Evolutionary conservation across 768 basidiomycete genomes (phyloP).

Genomic region (Auricularia sp.): DNA sequence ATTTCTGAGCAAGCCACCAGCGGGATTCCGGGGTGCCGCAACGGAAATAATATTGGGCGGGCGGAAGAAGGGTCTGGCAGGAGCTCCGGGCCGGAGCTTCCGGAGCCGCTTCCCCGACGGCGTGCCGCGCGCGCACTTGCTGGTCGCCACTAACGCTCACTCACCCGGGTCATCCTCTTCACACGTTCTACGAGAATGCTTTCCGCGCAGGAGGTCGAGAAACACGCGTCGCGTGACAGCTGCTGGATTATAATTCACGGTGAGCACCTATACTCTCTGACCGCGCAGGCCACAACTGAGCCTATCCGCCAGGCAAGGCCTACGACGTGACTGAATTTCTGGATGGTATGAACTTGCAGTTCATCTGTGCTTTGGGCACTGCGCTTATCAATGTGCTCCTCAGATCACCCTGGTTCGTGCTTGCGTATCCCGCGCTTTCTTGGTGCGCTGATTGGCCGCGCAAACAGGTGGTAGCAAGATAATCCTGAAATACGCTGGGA

Average conservation of each 20-base stretch:
- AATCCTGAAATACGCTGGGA: conserved; percentile 80
- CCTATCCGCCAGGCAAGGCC: conserved; percentile 39
- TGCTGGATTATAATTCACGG: conserved; percentile 85
- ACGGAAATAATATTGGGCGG: too few relatives aligned
- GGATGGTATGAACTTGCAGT: conserved; percentile 33
- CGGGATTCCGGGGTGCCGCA: too few relatives aligned
- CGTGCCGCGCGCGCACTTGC: too few relatives aligned
- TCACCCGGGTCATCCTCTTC: too few relatives aligned
- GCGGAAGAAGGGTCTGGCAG: too few relatives aligned
- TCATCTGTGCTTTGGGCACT: not conserved
- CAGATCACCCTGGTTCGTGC: not conserved
- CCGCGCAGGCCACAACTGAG: too few relatives aligned
- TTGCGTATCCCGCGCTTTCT: not conserved
- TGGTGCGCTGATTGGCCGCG: not conserved
- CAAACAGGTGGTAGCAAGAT: conserved; percentile 57
- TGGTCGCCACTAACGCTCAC: too few relatives aligned
- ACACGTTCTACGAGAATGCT: conserved; percentile 2
- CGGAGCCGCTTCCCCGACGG: too few relatives aligned
- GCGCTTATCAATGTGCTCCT: not conserved
- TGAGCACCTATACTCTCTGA: conserved; percentile 13
- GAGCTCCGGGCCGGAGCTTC: too few relatives aligned
- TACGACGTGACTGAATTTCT: conserved; percentile 76
- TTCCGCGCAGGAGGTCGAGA: conserved; percentile 22
- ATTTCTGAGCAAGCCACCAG: too few relatives aligned
- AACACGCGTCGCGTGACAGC: conserved; percentile 40